phyloP scores from a whole-genome alignment of 2,329 filamentous ascomycete species.

The Claviceps paspali region DNA sequence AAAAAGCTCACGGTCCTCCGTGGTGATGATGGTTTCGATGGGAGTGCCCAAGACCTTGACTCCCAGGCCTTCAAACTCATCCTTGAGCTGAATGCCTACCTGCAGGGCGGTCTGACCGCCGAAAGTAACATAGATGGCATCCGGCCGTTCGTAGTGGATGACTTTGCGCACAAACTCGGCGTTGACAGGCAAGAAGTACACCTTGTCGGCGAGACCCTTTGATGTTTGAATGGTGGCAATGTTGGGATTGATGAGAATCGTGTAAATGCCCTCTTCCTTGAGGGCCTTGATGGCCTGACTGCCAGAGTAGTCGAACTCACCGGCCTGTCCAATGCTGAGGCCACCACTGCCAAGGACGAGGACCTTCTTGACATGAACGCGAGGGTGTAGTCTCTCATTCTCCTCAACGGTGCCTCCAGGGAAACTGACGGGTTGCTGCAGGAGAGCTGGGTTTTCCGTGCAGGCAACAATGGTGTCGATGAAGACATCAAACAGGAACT shows the following conservation, averaged over 20 bases:
- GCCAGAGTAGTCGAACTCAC: constrained; percentile 97
- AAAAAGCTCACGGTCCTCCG: constrained; percentile 93
- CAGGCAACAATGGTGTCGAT: constrained; percentile 68
- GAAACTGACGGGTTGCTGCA: constrained; percentile 66
- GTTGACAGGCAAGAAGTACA: constrained; percentile 95
- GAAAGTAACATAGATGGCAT: constrained; percentile 95
- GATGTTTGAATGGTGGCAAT: constrained; percentile 98
- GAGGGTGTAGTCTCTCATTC: constrained; percentile 61
- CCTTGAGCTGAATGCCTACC: constrained; percentile 93
- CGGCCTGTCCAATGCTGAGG: constrained; percentile 91
- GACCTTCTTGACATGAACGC: constrained; percentile 82
- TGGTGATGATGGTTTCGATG: constrained; percentile 96
- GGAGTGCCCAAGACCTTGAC: constrained; percentile 92
- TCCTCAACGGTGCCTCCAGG: constrained; percentile 71
- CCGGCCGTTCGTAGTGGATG: constrained; percentile 83
- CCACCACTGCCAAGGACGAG: constrained; percentile 88
- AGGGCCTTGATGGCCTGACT: constrained; percentile 97
- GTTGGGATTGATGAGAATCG: constrained; percentile 95
- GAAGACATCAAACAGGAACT: constrained; percentile 95
- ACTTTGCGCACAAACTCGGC: constrained; percentile 96
- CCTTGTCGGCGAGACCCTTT: constrained; percentile 93
- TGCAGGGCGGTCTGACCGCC: constrained; percentile 94
- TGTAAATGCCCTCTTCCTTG: constrained; percentile 97
- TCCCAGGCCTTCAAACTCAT: constrained; percentile 84
- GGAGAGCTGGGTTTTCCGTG: constrained; percentile 47